Base-by-base conservation (phyloP, 345 rosid genomes). In the Populus ilicifolia region DNA sequence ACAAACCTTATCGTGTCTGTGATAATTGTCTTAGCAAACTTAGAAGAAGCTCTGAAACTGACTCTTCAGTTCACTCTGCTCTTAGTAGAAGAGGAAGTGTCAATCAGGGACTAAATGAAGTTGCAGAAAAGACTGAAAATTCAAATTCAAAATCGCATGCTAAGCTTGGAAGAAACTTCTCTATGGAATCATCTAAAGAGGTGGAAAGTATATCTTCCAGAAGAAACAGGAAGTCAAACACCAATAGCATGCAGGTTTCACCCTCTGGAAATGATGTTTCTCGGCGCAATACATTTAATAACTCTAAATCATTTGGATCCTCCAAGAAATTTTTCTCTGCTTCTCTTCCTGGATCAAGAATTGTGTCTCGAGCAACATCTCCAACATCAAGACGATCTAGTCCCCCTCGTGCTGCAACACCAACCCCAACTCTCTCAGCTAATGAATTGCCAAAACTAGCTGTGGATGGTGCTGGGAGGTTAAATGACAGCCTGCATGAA, bases 1-100 rank as follows among this genome's bases (percentile, higher is more conserved):
- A 86, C 85, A 89, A 90, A 80, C 85, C 90, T 78, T 84, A 83
- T 80, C 92, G 91, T 56, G 94, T 90, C 20, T 90, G 93, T 74
- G 90, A 89, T 78, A 85, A 79, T 77, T 92, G 93, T 70, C 86
- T 81, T 70, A 50, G 65, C 25, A 92, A 86, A 85, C 81, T 92
- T 68, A 86, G 85, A 70, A 85, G 81, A 77, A 75, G 70, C 64
- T 75, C 71, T 35, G 88, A 84, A 74, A 80, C 44, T 77, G 75
- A 71, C 50, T 71, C 85, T 62, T 77, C 77, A 23, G 79, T 74
- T 20, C 82, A 72, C 50, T 68, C 80, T 78, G 71, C 86, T 10
- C 85, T 79, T 39, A 80, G 73, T 67, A 82, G 86, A 77, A 86
- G 82, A 48, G 92, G 88, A 68, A 85, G 83, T 81, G 33, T 83